Conservation (phyloP, 495 filamentous ascomycete genomes). For the Aspergillus panamensis region DNA sequence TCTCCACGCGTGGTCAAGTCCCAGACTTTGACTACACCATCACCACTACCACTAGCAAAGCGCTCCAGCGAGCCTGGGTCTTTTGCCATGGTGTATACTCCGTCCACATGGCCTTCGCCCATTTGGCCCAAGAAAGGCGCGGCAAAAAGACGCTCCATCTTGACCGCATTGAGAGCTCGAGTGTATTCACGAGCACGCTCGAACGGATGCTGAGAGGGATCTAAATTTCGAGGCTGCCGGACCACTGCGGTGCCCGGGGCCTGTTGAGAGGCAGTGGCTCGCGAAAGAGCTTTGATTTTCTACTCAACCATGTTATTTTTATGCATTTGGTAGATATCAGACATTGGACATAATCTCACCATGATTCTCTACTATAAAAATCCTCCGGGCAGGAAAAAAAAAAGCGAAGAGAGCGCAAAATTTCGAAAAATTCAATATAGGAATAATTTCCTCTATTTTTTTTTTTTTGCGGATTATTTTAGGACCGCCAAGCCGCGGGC, state of each 20-base stretch:
- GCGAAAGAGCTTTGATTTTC: slow-evolving; percentile 93
- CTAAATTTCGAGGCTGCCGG: slow-evolving; percentile 78
- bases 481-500: slow-evolving; percentile 21
- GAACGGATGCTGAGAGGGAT: slow-evolving; percentile 91
- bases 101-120: slow-evolving; percentile 89
- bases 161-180: slow-evolving; percentile 83
- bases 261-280: slow-evolving; percentile 71
- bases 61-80: slow-evolving; percentile 64
- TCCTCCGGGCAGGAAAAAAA: neutral
- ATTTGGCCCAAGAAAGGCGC: slow-evolving; percentile 87
- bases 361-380: slow-evolving; percentile 15
- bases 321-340: neutral
- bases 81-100: slow-evolving; percentile 74
- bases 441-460: slow-evolving; percentile 7
- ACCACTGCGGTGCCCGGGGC: slow-evolving; percentile 71
- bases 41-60: slow-evolving; percentile 76
- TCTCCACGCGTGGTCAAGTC: slow-evolving; percentile 76
- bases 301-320: slow-evolving; percentile 20
- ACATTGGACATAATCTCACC: slow-evolving; percentile 16
- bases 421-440: neutral
- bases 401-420: neutral
- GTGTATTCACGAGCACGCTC: slow-evolving; percentile 92
- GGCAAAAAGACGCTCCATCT: slow-evolving; percentile 94
- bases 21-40: slow-evolving; percentile 94
- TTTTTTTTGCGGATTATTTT: slow-evolving; percentile 21